Evolutionary conservation across 148 eudicot species (phyloP), one percentile per base, ranked within the genome.

Genomic region (Diospyros kaki): DNA sequence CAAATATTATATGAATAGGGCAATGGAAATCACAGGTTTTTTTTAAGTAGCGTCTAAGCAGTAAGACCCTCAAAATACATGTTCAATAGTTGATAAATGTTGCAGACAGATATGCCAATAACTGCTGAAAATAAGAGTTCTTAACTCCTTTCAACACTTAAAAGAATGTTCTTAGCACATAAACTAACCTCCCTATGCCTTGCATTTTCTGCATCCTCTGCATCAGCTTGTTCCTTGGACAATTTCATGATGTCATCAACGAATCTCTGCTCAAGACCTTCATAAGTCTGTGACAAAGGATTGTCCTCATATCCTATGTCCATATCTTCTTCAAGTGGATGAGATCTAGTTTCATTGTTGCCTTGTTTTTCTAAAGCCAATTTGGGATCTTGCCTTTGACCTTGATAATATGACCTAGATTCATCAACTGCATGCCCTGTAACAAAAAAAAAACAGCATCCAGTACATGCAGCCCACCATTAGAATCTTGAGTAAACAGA

Each of bases 201-300:
- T 66, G 82, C 79, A 82, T 75, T 82, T 80, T 89, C 93, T 68
- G 86, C 85, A 77, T 87, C 87, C 75, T 87, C 93, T 6, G 86
- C 77, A 74, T 85, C 90, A 71, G 59, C 58, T 51, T 85, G 89
- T 77, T 89, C 90, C 83, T 83, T 89, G 18, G 71, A 73, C 64
- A 89, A 66, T 69, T 79, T 76, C 84, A 77, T 71, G 59, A 82
- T 78, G 64, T 87, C 89, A 64, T 77, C 83, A 28, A 38, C 71
- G 79, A 89, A 87, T 77, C 80, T 87, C 39, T 79, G 80, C 79
- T 89, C 93, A 17, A 89, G 83, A 72, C 72, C 82, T 65, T 89
- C 89, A 48, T 85, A 78, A 54, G 84, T 77, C 51, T 44, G 71
- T 5, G 72, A 75, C 2, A 80, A 73, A 72, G 82, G 78, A 64